Base-by-base conservation (phyloP, 305 asterid species). In the Fraxinus nigra region DNA sequence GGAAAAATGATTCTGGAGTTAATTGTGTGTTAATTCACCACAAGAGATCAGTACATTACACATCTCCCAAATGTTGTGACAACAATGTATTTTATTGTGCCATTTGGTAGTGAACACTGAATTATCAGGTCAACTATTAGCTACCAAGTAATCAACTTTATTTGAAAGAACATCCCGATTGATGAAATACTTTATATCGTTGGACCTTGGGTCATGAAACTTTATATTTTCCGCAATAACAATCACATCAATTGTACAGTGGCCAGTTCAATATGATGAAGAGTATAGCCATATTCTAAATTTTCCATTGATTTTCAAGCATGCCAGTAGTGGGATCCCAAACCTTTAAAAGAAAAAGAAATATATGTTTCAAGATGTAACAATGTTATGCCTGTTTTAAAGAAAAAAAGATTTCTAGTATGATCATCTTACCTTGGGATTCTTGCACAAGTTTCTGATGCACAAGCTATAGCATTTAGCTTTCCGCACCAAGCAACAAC, bases 401-500 rank as follows among this genome's bases (percentile, higher is more conserved):
- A 35, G 38, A 67, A 26, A 69, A 22, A 76, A 59, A 84, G 40
- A 51, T 30, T 38, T 30, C 5, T 54, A 74, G 43, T n/a, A 18
- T 16, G 63, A 73, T 78, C 59, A 38, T 46, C 90, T 83, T 77
- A 96, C 99, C 99, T 96, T 40, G 99, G 99, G 79, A 94, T 94
- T 86, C 98, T 89, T 20, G 99, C 98, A 89, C 99, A 96, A 13
- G 99, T 96, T 90, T 96, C 99, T 35, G 99, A 92, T 38, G 99
- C 98, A 89, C 98, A 94, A 75, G 99, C 99, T 81, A 94, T 90
- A 70, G 96, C 92, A 87, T 96, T 96, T 87, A 96, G 89, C 91
- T 94, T 96, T 80, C 98, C 97, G 65, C 99, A 96, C 99, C 99
- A 96, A 76, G 99, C 98, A 87, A 93, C 97, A 81, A 95, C 97